phyloP scores from a whole-genome alignment of 192 early-diverging fungal species.

The Gryganskiella cystojenkinii region DNA sequence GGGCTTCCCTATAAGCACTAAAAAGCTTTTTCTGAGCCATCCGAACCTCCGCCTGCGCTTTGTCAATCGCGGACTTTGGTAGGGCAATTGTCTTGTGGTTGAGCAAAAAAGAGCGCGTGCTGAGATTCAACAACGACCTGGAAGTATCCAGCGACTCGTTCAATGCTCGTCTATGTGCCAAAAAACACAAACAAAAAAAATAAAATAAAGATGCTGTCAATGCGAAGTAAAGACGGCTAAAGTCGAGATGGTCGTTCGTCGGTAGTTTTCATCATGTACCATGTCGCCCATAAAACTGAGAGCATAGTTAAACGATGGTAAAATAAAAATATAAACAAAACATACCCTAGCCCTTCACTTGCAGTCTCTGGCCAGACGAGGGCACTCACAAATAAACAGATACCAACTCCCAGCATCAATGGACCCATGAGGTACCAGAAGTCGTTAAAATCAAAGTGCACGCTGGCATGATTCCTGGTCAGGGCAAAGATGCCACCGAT shows the following conservation, averaged over 20 bases:
- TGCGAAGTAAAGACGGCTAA: no score
- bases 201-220: no score
- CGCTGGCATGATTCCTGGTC: slow-evolving; percentile 25
- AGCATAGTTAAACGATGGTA: no score
- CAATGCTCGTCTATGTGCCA: slow-evolving; percentile 32
- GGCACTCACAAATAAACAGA: slow-evolving; percentile 56
- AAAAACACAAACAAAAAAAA: slow-evolving; percentile 1
- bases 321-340: no score
- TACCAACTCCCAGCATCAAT: slow-evolving; percentile 50
- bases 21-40: slow-evolving; percentile 45
- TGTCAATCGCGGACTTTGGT: slow-evolving; percentile 42
- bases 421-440: slow-evolving; percentile 50
- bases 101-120: slow-evolving; percentile 42
- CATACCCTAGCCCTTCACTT: slow-evolving; percentile 59
- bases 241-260: no score
- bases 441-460: slow-evolving; percentile 14
- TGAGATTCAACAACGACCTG: slow-evolving; percentile 30
- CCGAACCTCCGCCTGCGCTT: slow-evolving; percentile 39
- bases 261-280: no score
- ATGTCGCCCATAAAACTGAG: no score
- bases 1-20: slow-evolving; percentile 42
- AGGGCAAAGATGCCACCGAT: slow-evolving; percentile 58
- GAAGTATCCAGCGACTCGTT: slow-evolving; percentile 48
- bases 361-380: slow-evolving; percentile 63
- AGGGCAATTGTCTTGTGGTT: slow-evolving; percentile 52